A percentile compares a stretch with the other conserved stretches of the same genome.
These are phyloP conservation scores for Coniochaeta ligniaria DNA, from an alignment of 2,329 filamentous ascomycete genomes.

Conservation along the genomic window DNA sequence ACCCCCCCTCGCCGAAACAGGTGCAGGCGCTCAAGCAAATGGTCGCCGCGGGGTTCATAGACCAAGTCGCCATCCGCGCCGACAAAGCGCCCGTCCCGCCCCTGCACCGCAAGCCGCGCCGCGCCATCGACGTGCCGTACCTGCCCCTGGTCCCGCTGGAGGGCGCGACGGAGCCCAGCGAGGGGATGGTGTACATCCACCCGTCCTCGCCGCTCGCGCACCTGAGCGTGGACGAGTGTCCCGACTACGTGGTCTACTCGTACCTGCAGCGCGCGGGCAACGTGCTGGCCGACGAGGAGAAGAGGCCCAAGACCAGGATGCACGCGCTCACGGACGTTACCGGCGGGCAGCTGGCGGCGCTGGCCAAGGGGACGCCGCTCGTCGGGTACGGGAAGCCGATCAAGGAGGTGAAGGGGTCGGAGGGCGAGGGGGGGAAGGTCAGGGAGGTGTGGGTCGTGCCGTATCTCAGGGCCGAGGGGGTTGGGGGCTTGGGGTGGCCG, in stretches of 20 bases:
- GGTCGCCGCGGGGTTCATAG: conserved; percentile 84
- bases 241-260: conserved; percentile 80
- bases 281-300: conserved; percentile 39
- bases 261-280: conserved; percentile 65
- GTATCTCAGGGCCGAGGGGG: conserved; percentile 62
- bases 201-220: conserved; percentile 75
- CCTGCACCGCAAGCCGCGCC: conserved; percentile 59
- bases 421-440: conserved; percentile 27
- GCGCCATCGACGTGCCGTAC: conserved; percentile 91
- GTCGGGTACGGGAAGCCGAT: conserved; percentile 84
- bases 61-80: conserved; percentile 87
- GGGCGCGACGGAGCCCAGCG: conserved; percentile 34
- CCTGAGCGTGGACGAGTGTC: conserved; percentile 63
- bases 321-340: conserved; percentile 77
- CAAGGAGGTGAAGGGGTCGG: conserved; percentile 59
- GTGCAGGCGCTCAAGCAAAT: conserved; percentile 83
- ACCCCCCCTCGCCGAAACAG: conserved; percentile 57
- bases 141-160: conserved; percentile 71
- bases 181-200: conserved; percentile 77
- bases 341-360: conserved; percentile 64
- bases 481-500: conserved; percentile 69
- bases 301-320: conserved; percentile 72
- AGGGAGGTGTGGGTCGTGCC: conserved; percentile 82
- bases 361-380: conserved; percentile 80
- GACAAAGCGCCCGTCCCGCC: conserved; percentile 74